phyloP scores from a whole-genome alignment of 768 basidiomycete genomes.

The Melanogaster broomeanus region DNA sequence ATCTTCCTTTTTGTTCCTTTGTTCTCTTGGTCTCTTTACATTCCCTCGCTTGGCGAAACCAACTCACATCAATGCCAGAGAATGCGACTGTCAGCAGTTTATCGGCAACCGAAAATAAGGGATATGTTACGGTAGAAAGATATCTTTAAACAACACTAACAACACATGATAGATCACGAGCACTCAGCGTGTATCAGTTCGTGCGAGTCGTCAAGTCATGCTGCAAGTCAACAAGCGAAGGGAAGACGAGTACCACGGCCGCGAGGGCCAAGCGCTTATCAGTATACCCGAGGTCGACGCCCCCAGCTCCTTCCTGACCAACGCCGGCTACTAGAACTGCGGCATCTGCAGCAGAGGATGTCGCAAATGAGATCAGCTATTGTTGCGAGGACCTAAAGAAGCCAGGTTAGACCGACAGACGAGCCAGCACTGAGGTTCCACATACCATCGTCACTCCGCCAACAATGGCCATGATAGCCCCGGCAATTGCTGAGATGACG shows the following conservation, averaged over 20 bases:
- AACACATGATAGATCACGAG: background rate
- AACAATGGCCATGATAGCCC: conserved; percentile 52
- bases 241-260: background rate
- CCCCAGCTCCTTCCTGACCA: conserved; percentile 1
- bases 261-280: background rate
- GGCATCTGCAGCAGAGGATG: conserved; percentile 44
- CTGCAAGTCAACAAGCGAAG: background rate
- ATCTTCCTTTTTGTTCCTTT: no score
- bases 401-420: background rate
- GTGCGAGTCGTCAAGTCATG: background rate
- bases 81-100: no score
- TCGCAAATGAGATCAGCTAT: conserved; percentile 64
- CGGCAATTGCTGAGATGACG: conserved; percentile 60
- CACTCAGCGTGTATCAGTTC: background rate
- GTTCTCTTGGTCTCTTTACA: no score
- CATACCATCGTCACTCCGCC: conserved; percentile 59
- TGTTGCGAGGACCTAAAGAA: conserved; percentile 56
- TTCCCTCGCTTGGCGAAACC: no score
- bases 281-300: background rate
- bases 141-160: background rate
- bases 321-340: conserved; percentile 17
- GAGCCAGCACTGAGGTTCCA: conserved; percentile 1
- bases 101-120: no score
- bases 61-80: no score
- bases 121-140: background rate